phyloP scores from a whole-genome alignment of 202 grass and related monocot genomes.

The Zoysia matrella region DNA sequence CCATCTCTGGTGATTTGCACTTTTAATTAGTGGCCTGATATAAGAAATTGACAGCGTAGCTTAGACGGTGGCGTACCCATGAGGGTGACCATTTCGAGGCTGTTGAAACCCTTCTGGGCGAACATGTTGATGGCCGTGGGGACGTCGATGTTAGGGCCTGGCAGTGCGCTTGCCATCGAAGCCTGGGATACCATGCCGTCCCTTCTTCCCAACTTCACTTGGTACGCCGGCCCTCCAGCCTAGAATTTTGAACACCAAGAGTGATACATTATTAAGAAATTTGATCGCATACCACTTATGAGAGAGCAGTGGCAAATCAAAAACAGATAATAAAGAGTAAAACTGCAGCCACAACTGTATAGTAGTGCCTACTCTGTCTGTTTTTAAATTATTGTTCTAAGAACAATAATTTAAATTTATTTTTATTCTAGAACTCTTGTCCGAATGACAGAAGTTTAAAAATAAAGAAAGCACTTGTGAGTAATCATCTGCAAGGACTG shows the following conservation, averaged over 20 bases:
- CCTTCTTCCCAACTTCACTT: constrained; percentile 61
- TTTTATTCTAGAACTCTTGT: no score
- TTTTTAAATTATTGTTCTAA: no score
- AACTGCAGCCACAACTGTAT: not conserved
- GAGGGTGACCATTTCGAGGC: constrained; percentile 67
- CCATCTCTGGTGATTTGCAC: no score
- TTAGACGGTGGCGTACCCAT: constrained; percentile 49
- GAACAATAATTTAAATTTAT: no score
- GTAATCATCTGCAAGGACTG: no score
- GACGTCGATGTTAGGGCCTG: constrained; percentile 41
- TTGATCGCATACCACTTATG: no score
- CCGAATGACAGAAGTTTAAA: no score
- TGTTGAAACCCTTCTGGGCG: constrained; percentile 5
- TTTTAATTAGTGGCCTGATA: not conserved
- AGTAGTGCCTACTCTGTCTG: not conserved
- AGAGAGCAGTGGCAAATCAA: not conserved
- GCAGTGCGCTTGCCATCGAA: constrained; percentile 42
- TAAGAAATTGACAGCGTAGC: not conserved
- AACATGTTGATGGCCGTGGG: constrained; percentile 35
- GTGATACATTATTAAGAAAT: not conserved
- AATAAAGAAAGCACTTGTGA: no score
- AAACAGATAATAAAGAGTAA: not conserved
- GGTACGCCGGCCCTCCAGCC: constrained; percentile 54
- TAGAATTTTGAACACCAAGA: not conserved
- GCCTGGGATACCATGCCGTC: constrained; percentile 63